Base-by-base conservation (phyloP, 306 rosid genomes). In the Clitoria ternatea region DNA sequence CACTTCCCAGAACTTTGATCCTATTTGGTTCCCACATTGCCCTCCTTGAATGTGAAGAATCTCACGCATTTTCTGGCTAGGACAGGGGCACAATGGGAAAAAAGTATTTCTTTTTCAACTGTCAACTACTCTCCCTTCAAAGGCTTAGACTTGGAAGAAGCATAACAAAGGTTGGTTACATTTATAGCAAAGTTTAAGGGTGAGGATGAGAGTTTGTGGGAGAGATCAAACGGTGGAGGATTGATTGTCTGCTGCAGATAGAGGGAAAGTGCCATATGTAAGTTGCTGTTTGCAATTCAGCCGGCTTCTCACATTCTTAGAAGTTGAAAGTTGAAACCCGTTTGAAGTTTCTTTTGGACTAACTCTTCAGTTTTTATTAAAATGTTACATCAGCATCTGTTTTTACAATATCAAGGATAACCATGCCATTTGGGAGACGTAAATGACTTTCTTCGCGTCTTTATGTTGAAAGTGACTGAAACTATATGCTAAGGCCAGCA, bases 21-120 rank as follows among this genome's bases (percentile, higher is more conserved):
- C 91, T 5, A 84, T 88, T 70, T 88, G 95, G 72, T 88, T 88
- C 75, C 95, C 91, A 15, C 95, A 86, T 53, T 88, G 91, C 70
- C 95, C 95, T 75, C 87, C 95, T 43, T 88, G 95, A 17, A 88
- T 84, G 81, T 85, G 95, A 23, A 86, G 91, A 70, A 88, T 88
- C 85, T 88, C 95, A 43, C 95, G 81, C 94, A 88, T 88, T 69
- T 69, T 77, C 61, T 56, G 3, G 30, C 22, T 15, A 18, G 1
- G 19, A 12, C 9, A 0, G 15, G 42, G 66, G 36, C 56, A 52
- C 61, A 61, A 60, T 19, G 37, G 74, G 79, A 43, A 72, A 15
- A n/a, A 1, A 0, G 36, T 17, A 20, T 15, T 60, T 44, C 62
- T 56, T 63, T 54, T 69, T 13, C 24, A 61, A 82, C 85, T 32